phyloP scores from a whole-genome alignment of 192 early-diverging fungal species.

The Podila epicladia region DNA sequence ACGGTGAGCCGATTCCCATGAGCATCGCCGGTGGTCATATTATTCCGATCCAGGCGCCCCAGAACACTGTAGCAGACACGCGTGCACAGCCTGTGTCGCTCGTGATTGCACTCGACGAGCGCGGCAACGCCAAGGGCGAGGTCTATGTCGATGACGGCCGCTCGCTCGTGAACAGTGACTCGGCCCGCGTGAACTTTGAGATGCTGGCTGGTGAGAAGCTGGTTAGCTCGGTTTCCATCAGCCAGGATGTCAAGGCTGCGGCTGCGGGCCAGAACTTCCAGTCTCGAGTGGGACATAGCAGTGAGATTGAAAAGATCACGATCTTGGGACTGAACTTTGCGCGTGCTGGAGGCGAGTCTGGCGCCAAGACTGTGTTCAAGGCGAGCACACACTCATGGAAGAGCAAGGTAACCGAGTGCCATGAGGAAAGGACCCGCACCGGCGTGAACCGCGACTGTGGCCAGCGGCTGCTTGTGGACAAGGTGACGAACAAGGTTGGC shows the following conservation, averaged over 20 bases:
- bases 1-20: constrained; percentile 66
- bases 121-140: constrained; percentile 57
- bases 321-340: constrained; percentile 44
- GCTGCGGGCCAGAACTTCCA: constrained; percentile 7
- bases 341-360: neutral
- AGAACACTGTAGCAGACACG: constrained; percentile 58
- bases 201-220: constrained; percentile 15
- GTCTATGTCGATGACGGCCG: constrained; percentile 72
- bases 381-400: too few species aligned
- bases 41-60: constrained; percentile 60
- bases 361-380: neutral
- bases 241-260: neutral
- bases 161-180: constrained; percentile 2
- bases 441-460: neutral
- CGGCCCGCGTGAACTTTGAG: constrained; percentile 9
- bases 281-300: constrained; percentile 1
- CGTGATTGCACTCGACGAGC: constrained; percentile 63
- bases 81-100: constrained; percentile 54
- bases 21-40: constrained; percentile 69
- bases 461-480: neutral
- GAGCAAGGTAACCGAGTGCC: neutral
- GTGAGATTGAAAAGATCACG: constrained; percentile 24
- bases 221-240: constrained; percentile 5
- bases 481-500: neutral
- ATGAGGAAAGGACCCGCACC: neutral